Evolutionary conservation across 2,329 filamentous ascomycete species (phyloP).

Genomic region (Exophiala oligosperma): DNA sequence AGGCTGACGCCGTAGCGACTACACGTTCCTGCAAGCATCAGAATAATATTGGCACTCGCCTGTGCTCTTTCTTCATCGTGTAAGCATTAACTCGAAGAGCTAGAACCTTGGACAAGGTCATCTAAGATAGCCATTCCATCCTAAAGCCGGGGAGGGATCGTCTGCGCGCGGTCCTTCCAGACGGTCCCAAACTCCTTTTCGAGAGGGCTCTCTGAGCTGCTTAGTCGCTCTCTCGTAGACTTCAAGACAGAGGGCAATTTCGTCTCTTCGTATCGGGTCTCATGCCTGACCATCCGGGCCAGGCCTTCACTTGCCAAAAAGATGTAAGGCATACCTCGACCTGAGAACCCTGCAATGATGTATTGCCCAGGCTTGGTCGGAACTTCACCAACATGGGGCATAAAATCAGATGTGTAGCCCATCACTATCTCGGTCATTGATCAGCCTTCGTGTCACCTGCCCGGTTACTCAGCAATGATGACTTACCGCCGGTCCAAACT

Average conservation of each 20-base stretch:
- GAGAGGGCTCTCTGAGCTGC: background rate
- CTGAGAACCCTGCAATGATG: constrained; percentile 62
- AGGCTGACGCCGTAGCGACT: too few relatives aligned
- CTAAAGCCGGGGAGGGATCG: too few relatives aligned
- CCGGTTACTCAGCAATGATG: background rate
- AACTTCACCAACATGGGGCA: constrained; percentile 53
- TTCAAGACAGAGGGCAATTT: constrained; percentile 36
- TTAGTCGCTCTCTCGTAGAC: background rate
- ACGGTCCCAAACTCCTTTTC: too few relatives aligned
- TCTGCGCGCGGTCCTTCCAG: too few relatives aligned
- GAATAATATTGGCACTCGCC: too few relatives aligned
- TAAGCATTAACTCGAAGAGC: too few relatives aligned
- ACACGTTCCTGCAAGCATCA: too few relatives aligned
- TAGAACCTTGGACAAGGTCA: too few relatives aligned
- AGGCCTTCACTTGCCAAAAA: constrained; percentile 51
- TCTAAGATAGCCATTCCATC: too few relatives aligned
- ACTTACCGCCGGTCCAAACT: constrained; percentile 40
- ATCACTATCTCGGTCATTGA: constrained; percentile 39
- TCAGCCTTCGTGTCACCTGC: too few relatives aligned
- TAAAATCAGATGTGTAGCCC: constrained; percentile 51
- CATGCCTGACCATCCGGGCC: constrained; percentile 53
- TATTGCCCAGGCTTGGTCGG: constrained; percentile 50
- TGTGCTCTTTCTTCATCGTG: too few relatives aligned
- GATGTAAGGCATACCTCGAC: constrained; percentile 65
- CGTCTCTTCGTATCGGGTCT: constrained; percentile 30